These are phyloP conservation scores for Wallacemonas collosoma DNA, from an alignment of 208 protist genomes.

Conservation along the genomic window DNA sequence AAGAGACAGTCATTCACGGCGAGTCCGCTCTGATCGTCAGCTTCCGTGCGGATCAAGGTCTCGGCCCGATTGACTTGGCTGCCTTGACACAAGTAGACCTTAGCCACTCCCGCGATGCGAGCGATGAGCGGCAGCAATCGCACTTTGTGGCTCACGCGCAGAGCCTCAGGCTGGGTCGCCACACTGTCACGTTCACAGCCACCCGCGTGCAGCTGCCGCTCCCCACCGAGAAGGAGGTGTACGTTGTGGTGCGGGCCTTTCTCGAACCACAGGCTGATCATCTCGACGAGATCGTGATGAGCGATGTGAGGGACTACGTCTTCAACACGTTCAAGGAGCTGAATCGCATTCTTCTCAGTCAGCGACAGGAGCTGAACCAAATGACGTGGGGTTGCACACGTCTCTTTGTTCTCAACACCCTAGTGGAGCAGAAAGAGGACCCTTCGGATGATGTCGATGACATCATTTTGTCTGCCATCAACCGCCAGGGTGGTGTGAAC, in stretches of 20 bases:
- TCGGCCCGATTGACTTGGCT: conserved; percentile 7
- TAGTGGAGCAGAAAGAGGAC: conserved; percentile 16
- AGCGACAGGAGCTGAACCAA: conserved; percentile 27
- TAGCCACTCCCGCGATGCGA: background rate
- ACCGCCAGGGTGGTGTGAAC: conserved; percentile 8
- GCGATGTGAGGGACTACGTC: conserved; percentile 27
- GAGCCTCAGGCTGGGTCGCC: background rate
- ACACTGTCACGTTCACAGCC: conserved; percentile 31
- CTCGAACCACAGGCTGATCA: conserved; percentile 25
- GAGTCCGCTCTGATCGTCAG: conserved; percentile 5
- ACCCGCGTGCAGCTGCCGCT: conserved; percentile 18
- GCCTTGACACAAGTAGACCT: conserved; percentile 5
- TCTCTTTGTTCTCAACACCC: conserved; percentile 29
- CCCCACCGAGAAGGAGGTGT: conserved; percentile 35
- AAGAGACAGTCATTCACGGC: background rate
- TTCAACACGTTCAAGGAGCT: conserved; percentile 17
- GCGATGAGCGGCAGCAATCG: background rate
- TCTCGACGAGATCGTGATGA: conserved; percentile 27
- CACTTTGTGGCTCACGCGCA: conserved; percentile 15
- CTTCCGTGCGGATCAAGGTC: conserved; percentile 13
- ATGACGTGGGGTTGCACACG: conserved; percentile 38
- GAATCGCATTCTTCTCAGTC: background rate
- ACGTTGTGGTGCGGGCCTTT: conserved; percentile 23
- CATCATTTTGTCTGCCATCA: conserved; percentile 9
- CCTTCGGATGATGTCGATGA: conserved; percentile 12